These are phyloP conservation scores for Cladophialophora chaetospira DNA, from an alignment of 2,329 filamentous ascomycete species.

Conservation along the genomic window DNA sequence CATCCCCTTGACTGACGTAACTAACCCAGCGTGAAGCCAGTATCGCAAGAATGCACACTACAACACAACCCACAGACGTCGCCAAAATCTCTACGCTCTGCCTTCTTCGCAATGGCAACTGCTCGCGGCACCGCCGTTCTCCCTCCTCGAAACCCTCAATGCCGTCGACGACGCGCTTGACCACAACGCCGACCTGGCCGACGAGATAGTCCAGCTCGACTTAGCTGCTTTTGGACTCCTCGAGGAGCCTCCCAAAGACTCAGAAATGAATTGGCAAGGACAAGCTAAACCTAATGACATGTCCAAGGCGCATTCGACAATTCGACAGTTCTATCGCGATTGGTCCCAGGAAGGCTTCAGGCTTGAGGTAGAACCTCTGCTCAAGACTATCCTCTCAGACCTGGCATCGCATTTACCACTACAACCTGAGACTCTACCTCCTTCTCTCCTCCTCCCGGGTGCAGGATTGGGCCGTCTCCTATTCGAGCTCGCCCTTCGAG, in stretches of 20 bases:
- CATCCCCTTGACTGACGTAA: background rate
- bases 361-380: constrained; percentile 73
- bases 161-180: constrained; percentile 86
- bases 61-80: constrained; percentile 85
- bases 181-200: constrained; percentile 78
- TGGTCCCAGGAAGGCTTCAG: constrained; percentile 77
- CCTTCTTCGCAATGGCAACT: constrained; percentile 81
- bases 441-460: constrained; percentile 80
- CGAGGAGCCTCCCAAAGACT: constrained; percentile 40
- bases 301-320: constrained; percentile 88
- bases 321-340: constrained; percentile 92
- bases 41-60: constrained; percentile 84
- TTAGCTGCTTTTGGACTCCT: constrained; percentile 62
- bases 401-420: constrained; percentile 55
- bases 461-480: constrained; percentile 86
- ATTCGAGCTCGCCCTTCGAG: constrained; percentile 76
- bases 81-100: constrained; percentile 90
- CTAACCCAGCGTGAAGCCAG: constrained; percentile 57
- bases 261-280: constrained; percentile 65
- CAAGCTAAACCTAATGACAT: constrained; percentile 73
- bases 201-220: constrained; percentile 71
- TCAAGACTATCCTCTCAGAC: constrained; percentile 69
- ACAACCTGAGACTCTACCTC: constrained; percentile 40
- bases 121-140: constrained; percentile 79
- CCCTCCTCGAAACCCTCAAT: constrained; percentile 74